Percentiles rank a stretch among this genome's conserved stretches.
Conservation (phyloP, 2,329 filamentous ascomycete genomes). For the Zopfia rhizophila region DNA sequence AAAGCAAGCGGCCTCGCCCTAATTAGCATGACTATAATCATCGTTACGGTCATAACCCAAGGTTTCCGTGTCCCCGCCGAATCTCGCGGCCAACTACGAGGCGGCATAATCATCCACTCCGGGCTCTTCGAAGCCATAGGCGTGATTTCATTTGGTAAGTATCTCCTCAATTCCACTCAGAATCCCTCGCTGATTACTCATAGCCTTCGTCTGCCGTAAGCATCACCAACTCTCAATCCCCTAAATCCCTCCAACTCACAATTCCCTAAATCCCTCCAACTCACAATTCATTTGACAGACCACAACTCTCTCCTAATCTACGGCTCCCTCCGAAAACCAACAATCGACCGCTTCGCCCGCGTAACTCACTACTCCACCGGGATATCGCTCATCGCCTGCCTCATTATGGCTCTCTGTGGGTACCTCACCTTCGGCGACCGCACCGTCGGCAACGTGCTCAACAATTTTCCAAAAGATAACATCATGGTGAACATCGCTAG, state of each 20-base stretch:
- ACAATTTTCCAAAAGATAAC: conserved; percentile 94
- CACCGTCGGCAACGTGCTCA: conserved; percentile 94
- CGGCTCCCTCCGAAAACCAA: conserved; percentile 91
- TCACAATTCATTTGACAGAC: conserved; percentile 64
- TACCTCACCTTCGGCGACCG: conserved; percentile 93
- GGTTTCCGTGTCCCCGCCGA: conserved; percentile 78
- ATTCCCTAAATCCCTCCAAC: background rate
- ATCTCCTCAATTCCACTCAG: conserved; percentile 1
- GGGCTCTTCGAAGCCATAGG: conserved; percentile 97
- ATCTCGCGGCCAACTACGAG: conserved; percentile 75
- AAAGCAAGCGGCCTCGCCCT: conserved; percentile 95
- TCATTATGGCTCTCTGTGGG: conserved; percentile 86
- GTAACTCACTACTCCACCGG: conserved; percentile 95
- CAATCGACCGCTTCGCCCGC: conserved; percentile 90
- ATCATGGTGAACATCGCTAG: conserved; percentile 93
- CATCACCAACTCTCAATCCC: too few relatives aligned
- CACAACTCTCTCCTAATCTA: conserved; percentile 99
- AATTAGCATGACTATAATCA: conserved; percentile 90
- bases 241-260: background rate
- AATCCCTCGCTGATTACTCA: conserved; percentile 46
- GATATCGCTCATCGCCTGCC: conserved; percentile 90
- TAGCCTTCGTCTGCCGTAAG: conserved; percentile 74
- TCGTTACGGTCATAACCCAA: conserved; percentile 88
- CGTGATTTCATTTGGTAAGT: conserved; percentile 93
- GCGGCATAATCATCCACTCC: conserved; percentile 79